Percentiles rank a stretch among this genome's conserved stretches.
These are phyloP conservation scores for Colletotrichum sp. DNA, from an alignment of 2,329 filamentous ascomycete genomes.

Conservation along the genomic window DNA sequence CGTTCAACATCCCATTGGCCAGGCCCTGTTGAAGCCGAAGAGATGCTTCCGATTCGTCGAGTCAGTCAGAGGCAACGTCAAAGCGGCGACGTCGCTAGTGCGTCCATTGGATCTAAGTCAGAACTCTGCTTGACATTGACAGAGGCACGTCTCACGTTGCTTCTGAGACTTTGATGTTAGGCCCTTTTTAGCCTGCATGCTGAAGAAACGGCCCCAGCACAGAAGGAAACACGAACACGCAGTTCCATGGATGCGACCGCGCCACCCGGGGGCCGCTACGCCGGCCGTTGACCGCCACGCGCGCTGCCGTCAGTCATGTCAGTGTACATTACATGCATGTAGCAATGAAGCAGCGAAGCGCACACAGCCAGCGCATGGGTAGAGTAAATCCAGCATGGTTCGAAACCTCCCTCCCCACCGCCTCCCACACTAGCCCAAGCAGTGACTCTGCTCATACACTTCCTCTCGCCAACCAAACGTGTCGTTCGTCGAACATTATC, in stretches of 20 bases:
- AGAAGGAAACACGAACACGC: neutral
- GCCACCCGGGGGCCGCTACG: neutral
- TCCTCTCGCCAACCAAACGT: neutral
- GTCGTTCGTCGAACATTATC: neutral
- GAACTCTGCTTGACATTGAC: neutral
- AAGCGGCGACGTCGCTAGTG: neutral
- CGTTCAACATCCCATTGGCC: neutral
- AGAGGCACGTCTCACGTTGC: neutral
- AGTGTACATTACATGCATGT: neutral
- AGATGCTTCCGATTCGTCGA: neutral
- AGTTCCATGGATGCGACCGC: neutral
- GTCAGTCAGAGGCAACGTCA: neutral
- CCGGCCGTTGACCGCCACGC: neutral
- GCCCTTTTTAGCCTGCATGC: neutral
- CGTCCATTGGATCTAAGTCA: neutral
- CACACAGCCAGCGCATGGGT: neutral
- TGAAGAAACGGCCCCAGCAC: neutral
- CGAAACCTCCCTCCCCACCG: neutral
- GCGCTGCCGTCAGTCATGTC: neutral
- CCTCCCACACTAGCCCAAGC: neutral
- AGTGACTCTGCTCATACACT: neutral
- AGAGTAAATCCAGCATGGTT: neutral
- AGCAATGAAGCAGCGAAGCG: neutral
- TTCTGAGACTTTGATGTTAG: neutral
- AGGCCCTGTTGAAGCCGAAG: neutral